phyloP scores from a whole-genome alignment of 768 basidiomycete species.

The Hygrocybe coccinea region DNA sequence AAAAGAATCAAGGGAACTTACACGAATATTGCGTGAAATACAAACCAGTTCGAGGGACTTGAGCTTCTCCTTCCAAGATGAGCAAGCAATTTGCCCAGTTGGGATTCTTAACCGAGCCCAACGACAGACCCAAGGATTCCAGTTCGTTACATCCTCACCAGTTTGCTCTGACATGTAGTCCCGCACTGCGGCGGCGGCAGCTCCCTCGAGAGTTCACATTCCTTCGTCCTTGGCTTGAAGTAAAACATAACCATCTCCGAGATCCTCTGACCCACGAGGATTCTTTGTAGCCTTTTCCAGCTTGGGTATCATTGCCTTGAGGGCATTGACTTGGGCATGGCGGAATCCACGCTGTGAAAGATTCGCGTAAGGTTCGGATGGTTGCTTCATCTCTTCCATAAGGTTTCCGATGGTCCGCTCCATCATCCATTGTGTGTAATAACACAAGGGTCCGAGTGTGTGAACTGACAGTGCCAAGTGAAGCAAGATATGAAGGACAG shows the following conservation, averaged over 20 bases:
- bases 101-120: constrained; percentile 23
- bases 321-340: constrained; percentile 5
- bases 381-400: constrained; percentile 15
- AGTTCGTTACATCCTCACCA: background rate
- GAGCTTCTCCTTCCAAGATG: constrained; percentile 20
- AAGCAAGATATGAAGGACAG: constrained; percentile 12
- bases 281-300: constrained; percentile 21
- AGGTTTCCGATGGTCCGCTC: constrained; percentile 19
- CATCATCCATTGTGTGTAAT: constrained; percentile 16
- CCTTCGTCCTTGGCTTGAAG: background rate
- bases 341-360: constrained; percentile 16
- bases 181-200: background rate
- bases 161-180: background rate
- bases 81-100: constrained; percentile 22
- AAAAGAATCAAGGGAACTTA: background rate
- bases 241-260: constrained; percentile 5
- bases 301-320: constrained; percentile 9
- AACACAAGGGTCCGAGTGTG: constrained; percentile 14
- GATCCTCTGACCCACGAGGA: background rate
- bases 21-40: background rate
- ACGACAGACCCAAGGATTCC: background rate
- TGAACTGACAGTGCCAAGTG: constrained; percentile 14
- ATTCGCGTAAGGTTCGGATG: constrained; percentile 19
- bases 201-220: background rate
- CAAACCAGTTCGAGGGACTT: background rate